phyloP scores from a whole-genome alignment of 306 rosid genomes.

The Medicago lupulina region DNA sequence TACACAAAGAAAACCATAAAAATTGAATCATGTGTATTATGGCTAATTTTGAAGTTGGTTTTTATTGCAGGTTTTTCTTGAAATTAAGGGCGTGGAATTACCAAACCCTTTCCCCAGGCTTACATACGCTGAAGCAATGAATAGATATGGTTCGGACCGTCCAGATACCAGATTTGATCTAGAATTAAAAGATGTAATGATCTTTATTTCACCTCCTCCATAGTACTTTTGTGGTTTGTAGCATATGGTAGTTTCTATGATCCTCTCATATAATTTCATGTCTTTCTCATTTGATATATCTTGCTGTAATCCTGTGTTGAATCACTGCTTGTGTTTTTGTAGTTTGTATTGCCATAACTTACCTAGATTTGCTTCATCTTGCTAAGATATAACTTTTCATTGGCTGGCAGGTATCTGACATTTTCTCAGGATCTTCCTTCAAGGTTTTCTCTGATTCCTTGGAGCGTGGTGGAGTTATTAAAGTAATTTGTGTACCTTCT shows the following conservation, averaged over 20 bases:
- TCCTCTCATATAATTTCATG: background rate
- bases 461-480: conserved; percentile 75
- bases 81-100: conserved; percentile 76
- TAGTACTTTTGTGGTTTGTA: conserved; percentile 31
- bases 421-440: conserved; percentile 77
- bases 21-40: background rate
- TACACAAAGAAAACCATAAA: background rate
- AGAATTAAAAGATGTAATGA: conserved; percentile 81
- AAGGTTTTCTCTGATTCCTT: conserved; percentile 82
- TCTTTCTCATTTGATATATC: conserved; percentile 7
- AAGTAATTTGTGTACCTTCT: conserved; percentile 77
- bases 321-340: conserved; percentile 26
- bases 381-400: conserved; percentile 27
- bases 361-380: conserved; percentile 39
- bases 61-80: conserved; percentile 82
- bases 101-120: conserved; percentile 97
- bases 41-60: conserved; percentile 16
- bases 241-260: background rate
- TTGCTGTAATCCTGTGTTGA: conserved; percentile 19
- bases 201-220: conserved; percentile 40
- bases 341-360: conserved; percentile 7
- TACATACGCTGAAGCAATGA: conserved; percentile 95
- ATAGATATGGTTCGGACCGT: conserved; percentile 88
- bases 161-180: conserved; percentile 93
- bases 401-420: conserved; percentile 78